Base-by-base conservation (phyloP, 495 filamentous ascomycete species). In the Aspergillus olivimuriae region DNA sequence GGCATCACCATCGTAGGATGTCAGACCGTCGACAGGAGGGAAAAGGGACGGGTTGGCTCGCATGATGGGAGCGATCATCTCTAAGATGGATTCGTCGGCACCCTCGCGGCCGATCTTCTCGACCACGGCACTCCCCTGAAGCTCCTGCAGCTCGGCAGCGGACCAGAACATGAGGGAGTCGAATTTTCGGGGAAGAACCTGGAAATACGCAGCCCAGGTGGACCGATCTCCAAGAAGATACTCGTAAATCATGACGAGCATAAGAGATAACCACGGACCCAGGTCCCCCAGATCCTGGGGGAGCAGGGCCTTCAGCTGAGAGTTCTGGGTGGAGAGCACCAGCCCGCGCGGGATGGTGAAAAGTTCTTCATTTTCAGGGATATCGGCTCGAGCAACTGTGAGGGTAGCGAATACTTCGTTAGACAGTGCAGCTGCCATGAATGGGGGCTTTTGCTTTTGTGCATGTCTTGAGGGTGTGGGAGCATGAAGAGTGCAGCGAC, bases 141-240 rank as follows among this genome's bases (percentile, higher is more conserved):
- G 76, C 51, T 86, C 74, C 2, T 63, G 58, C 12, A 95, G 67
- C 61, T 95, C 89, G 0, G 65, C 58, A 5, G 72, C 57, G 2
- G 81, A 75, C 91, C 91, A 97, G 66, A 90, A 96, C 78, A 95
- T 94, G 51, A 92, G 71, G 2, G 87, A 94, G 61, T 94, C 76
- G 48, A 97, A 94, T 15, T 74, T 56, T n/a, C 56, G 53, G 0
- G 89, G 91, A 10, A 97, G 70, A 31, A 96, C 69, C n/a, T 76
- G 72, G 48, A 95, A 77, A 66, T 97, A 97, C 0, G 81, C 77
- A 18, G 74, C 75, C 90, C 89, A 97, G 26, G 54, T 58, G 1
- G 88, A 92, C 1, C 66, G 56, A 0, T 67, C 58, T 4, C 82
- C 77, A 24, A 67, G 73, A 15, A 80, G 57, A 51, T 81, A 79